Conservation (phyloP, 768 basidiomycete genomes). For the Erythrobasidium yunnanense region DNA sequence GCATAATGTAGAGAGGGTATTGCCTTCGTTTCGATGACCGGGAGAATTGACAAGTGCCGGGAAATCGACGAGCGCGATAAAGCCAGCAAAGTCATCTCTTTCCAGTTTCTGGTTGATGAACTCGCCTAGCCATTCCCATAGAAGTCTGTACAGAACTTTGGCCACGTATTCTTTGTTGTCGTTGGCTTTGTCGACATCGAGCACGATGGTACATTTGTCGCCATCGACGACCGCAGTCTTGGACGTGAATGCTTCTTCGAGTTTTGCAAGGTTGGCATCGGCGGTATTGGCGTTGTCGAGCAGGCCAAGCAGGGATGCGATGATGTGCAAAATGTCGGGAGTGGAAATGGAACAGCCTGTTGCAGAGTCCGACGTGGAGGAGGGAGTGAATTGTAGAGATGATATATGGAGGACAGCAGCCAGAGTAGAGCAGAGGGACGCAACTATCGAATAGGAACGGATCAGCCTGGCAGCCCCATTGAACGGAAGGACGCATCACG, state of each 20-base stretch:
- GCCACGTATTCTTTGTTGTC: slow-evolving; percentile 90
- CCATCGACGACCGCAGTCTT: slow-evolving; percentile 86
- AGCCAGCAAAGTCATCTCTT: slow-evolving; percentile 66
- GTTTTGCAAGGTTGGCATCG: slow-evolving; percentile 36
- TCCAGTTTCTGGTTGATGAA: slow-evolving; percentile 90
- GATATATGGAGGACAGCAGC: slow-evolving; percentile 94
- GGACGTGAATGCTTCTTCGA: slow-evolving; percentile 76
- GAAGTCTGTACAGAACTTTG: slow-evolving; percentile 79
- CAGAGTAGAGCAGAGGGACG: slow-evolving; percentile 85
- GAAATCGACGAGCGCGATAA: slow-evolving; percentile 82
- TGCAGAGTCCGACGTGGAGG: slow-evolving; percentile 73
- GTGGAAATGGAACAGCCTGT: slow-evolving; percentile 78
- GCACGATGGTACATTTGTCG: slow-evolving; percentile 91
- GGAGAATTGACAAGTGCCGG: slow-evolving; percentile 81
- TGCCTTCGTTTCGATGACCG: slow-evolving; percentile 29
- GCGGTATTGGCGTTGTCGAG: slow-evolving; percentile 46
- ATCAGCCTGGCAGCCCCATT: slow-evolving; percentile 38
- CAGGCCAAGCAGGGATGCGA: slow-evolving; percentile 85
- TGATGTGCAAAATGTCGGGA: slow-evolving; percentile 64
- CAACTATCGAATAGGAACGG: slow-evolving; percentile 51
- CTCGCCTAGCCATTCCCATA: slow-evolving; percentile 94
- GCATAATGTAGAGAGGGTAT: slow-evolving; percentile 68
- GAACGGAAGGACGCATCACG: not conserved
- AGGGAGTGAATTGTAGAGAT: slow-evolving; percentile 81
- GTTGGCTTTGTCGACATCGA: slow-evolving; percentile 85